A percentile compares a stretch with the other conserved stretches of the same genome.
phyloP scores from a whole-genome alignment of 129 eudicot species.

The Deinandra increscens region DNA sequence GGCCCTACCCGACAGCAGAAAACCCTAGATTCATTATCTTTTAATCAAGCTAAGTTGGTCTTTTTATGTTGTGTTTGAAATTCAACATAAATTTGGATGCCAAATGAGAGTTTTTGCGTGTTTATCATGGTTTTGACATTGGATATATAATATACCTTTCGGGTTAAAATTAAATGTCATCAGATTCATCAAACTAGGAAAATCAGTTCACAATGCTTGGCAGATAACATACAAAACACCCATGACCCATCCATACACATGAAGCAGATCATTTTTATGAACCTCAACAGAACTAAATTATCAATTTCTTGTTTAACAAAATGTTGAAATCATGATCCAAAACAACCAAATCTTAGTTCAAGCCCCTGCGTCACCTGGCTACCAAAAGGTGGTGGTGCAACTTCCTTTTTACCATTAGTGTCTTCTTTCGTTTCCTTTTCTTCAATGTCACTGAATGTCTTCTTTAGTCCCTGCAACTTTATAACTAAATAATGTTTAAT shows the following conservation, averaged over 20 bases:
- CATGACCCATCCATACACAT: too few relatives aligned
- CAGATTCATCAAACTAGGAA: neutral
- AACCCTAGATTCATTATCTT: constrained; percentile 13
- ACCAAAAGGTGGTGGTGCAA: too few relatives aligned
- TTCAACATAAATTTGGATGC: constrained; percentile 1
- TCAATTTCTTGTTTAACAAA: neutral
- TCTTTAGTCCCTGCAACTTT: too few relatives aligned
- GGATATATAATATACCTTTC: neutral
- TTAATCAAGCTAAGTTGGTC: neutral
- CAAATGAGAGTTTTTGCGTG: neutral
- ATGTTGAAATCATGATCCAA: neutral
- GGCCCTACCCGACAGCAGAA: constrained; percentile 61
- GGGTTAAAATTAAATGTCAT: neutral
- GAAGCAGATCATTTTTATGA: too few relatives aligned
- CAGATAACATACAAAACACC: neutral
- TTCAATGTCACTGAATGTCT: too few relatives aligned
- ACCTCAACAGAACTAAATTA: neutral
- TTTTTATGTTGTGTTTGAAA: constrained; percentile 7
- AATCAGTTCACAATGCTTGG: neutral
- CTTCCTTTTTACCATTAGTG: too few relatives aligned
- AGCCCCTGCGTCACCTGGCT: constrained; percentile 36
- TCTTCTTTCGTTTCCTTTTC: too few relatives aligned
- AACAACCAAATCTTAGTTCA: constrained; percentile 17
- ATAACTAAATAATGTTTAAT: too few relatives aligned
- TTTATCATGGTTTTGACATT: neutral